Evolutionary conservation across 2,329 filamentous ascomycete species (phyloP), one percentile per base, ranked within the genome.

Genomic region (Exserohilum turcica): DNA sequence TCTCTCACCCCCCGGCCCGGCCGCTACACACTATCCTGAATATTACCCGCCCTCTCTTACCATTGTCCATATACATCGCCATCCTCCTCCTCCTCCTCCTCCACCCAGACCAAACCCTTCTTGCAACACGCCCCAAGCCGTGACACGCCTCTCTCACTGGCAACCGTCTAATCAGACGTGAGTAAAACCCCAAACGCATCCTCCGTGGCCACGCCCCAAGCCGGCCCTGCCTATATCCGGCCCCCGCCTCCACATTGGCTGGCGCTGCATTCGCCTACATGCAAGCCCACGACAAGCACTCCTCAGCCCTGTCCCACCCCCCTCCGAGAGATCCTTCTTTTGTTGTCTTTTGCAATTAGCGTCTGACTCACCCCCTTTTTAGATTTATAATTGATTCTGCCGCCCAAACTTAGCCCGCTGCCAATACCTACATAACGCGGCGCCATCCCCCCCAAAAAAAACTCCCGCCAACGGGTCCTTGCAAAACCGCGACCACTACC

Each of bases 311-410:
- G 67, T 61, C 45, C 37, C 59, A 54, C 51, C 32, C 33, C 16
- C 24, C 21, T 12, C 27, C n/a, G n/a, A n/a, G n/a, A n/a, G n/a
- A n/a, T 18, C 21, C 24, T 15, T 21, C 19, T 19, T 36, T 19
- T 29, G 31, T 33, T 37, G 35, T 48, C 40, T 37, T 42, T 49
- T 57, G 60, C 70, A 68, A 71, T 68, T 70, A 67, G 68, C 66
- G 67, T 72, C 71, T 74, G 66, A 74, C 71, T 72, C 66, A 74
- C 61, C 27, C 32, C 46, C 60, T 53, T 57, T 42, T 46, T 61
- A 70, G 67, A 50, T 63, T 61, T 47, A 27, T 28, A 33, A 32
- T 38, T 43, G 45, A 16, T 39, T n/a, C 46, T 57, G 48, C 12
- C 31, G 16, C 21, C 45, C 56, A 60, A 56, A 35, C 16, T 28